Base-by-base conservation (phyloP, 257 asterid genomes). In the Osmanthus fragrans region DNA sequence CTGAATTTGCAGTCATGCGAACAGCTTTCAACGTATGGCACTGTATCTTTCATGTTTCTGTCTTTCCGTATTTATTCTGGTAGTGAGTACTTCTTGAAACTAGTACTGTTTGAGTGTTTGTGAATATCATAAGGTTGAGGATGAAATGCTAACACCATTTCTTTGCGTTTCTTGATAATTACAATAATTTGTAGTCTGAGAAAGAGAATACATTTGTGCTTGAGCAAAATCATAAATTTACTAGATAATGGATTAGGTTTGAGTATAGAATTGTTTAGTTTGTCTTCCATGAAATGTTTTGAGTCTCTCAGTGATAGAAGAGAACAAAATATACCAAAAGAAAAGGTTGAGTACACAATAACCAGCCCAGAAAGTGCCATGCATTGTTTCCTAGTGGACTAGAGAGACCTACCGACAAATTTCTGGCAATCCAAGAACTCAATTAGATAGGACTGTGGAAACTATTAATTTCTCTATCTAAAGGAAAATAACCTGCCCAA, bases 1-100 rank as follows among this genome's bases (percentile, higher is more conserved):
- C 96, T 56, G 99, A 95, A 86, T 95, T 90, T 91, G 88, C 97
- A 49, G 98, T 93, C 80, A 73, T 95, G 95, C 89, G 92, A 71
- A 80, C 98, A 47, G 98, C 94, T 87, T 91, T 87, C 86, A 81
- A 89, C 56, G 99, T 94, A 92, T 42, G 97, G 2, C 70, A 11
- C 71, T 76, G 10, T 56, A 51, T 71, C 77, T 51, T 33, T 72
- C 7, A 40, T 40, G 49, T 8, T 65, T 13, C 66, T 66, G 71
- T 42, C 63, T 39, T 27, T 10, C 76, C 15, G 18, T 45, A 70
- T 73, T 37, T 36, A 71, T 3, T 79, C 36, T 67, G 64, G 72
- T 60, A 10, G 21, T 60, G 75, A 18, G 16, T 21, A 76, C 30
- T n/a, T n/a, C n/a, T 19, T 40, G 30, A 49, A 40, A 18, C 6